Evolutionary conservation across 805 yeast genomes (phyloP).

Genomic region (Lipomyces chichibuensis): DNA sequence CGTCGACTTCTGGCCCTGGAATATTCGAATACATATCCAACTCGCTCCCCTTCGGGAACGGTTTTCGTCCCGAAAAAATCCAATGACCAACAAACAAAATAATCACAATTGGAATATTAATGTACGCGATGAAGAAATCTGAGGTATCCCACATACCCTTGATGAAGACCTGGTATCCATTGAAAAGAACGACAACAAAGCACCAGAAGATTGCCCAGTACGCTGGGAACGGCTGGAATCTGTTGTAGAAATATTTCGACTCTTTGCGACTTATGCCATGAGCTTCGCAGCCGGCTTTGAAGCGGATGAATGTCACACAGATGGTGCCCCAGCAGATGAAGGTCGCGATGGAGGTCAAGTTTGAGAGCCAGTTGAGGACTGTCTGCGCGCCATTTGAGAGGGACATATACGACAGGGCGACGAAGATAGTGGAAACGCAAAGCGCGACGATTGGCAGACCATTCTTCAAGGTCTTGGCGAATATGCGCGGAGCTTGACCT

Average conservation of each 20-base stretch:
- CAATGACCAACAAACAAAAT: slow-evolving; percentile 35
- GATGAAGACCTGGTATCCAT: slow-evolving; percentile 72
- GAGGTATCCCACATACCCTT: slow-evolving; percentile 66
- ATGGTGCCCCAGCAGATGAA: slow-evolving; percentile 63
- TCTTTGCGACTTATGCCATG: slow-evolving; percentile 55
- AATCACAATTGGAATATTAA: slow-evolving; percentile 66
- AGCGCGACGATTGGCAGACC: slow-evolving; percentile 75
- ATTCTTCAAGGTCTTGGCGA: slow-evolving; percentile 60
- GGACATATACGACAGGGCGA: slow-evolving; percentile 44
- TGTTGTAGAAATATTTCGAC: slow-evolving; percentile 55
- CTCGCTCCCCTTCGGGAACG: slow-evolving; percentile 20
- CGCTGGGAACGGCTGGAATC: slow-evolving; percentile 64
- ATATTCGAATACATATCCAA: slow-evolving; percentile 30
- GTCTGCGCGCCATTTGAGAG: slow-evolving; percentile 59
- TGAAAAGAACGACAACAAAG: slow-evolving; percentile 57
- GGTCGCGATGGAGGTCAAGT: slow-evolving; percentile 71
- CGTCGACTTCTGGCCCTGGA: slow-evolving; percentile 28
- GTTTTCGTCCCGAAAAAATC: slow-evolving; percentile 17
- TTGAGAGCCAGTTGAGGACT: slow-evolving; percentile 73
- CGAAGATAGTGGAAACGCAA: slow-evolving; percentile 57
- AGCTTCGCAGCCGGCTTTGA: slow-evolving; percentile 59
- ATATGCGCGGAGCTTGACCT: slow-evolving; percentile 73
- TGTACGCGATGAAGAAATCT: slow-evolving; percentile 67
- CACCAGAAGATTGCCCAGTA: slow-evolving; percentile 53
- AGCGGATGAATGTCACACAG: slow-evolving; percentile 61